Base-by-base conservation (phyloP, 2,329 filamentous ascomycete species). In the Falciphora oryzae region DNA sequence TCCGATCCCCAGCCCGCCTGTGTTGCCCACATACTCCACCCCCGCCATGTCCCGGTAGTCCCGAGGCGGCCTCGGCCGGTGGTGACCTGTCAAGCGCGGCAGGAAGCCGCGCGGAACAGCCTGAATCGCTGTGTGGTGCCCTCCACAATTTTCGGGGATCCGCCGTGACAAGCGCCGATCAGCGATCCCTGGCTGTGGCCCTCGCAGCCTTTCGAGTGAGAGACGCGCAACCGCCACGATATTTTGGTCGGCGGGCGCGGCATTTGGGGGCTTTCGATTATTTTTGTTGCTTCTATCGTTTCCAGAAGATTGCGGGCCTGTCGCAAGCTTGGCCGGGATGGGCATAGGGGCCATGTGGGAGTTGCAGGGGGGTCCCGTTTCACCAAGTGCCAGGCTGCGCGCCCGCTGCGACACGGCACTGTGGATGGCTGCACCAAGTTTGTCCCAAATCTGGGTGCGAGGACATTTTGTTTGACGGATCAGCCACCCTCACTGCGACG, bases 361-460 rank as follows among this genome's bases (percentile, higher is more conserved):
- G 79, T 79, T 78, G 70, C 80, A 83, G 78, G 81, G 79, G 77
- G 69, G 65, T 76, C 72, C 74, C 79, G 82, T 84, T 84, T 84
- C 82, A 83, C 78, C 76, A 80, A 61, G 31, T 61, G 65, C 67
- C 65, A 66, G 67, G 60, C 57, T 60, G 61, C 16, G 62, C 62
- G 53, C 32, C 29, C 25, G 44, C 31, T 59, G 62, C 62, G 22
- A 63, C 62, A 27, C n/a, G 25, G 56, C 28, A 57, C 56, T 63
- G 62, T 59, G 56, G 53, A 32, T 28, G n/a, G 62, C 53, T 59
- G 62, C 56, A 63, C 62, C 62, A 63, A 38, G 44, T 59, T 50
- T 63, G 62, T 63, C 56, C 62, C 56, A 63, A 60, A 35, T 31
- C 29, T 63, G 62, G 29, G 27, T 64, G 25, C 29, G 32, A 57